Conservation (phyloP, 2,329 filamentous ascomycete genomes). For the Beauveria sp. region DNA sequence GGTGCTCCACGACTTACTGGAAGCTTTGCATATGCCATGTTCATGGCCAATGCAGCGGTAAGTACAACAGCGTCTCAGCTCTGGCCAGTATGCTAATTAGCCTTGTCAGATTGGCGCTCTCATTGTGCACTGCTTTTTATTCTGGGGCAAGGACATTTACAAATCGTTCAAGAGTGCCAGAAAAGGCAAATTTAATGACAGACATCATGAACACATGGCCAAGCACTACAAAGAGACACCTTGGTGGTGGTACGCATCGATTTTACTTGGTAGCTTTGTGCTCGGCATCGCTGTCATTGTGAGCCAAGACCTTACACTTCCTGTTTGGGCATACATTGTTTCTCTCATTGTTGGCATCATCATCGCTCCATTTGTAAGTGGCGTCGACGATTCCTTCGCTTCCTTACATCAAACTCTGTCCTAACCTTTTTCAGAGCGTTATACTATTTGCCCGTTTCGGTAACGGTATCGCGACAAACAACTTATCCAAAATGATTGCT, state of each 20-base stretch:
- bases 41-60: slow-evolving; percentile 50
- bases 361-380: slow-evolving; percentile 42
- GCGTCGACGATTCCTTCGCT: too few relatives aligned
- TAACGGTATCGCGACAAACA: slow-evolving; percentile 51
- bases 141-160: slow-evolving; percentile 47
- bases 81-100: neutral
- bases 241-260: slow-evolving; percentile 38
- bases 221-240: slow-evolving; percentile 44
- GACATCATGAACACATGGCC: slow-evolving; percentile 44
- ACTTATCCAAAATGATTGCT: slow-evolving; percentile 49
- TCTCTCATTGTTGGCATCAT: slow-evolving; percentile 33
- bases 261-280: slow-evolving; percentile 36
- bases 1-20: slow-evolving; percentile 42
- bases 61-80: slow-evolving; percentile 11
- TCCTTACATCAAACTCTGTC: neutral
- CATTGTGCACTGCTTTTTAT: slow-evolving; percentile 42
- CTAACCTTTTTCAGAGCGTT: slow-evolving; percentile 32
- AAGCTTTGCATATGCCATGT: slow-evolving; percentile 43
- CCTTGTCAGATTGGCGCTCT: slow-evolving; percentile 44
- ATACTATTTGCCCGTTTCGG: slow-evolving; percentile 45
- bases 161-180: slow-evolving; percentile 38
- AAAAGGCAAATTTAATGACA: slow-evolving; percentile 36
- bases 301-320: slow-evolving; percentile 38
- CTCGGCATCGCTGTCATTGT: slow-evolving; percentile 38
- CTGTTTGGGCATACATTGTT: slow-evolving; percentile 39